phyloP scores from a whole-genome alignment of 2,329 filamentous ascomycete genomes.

The Pseudogymnoascus sp. region DNA sequence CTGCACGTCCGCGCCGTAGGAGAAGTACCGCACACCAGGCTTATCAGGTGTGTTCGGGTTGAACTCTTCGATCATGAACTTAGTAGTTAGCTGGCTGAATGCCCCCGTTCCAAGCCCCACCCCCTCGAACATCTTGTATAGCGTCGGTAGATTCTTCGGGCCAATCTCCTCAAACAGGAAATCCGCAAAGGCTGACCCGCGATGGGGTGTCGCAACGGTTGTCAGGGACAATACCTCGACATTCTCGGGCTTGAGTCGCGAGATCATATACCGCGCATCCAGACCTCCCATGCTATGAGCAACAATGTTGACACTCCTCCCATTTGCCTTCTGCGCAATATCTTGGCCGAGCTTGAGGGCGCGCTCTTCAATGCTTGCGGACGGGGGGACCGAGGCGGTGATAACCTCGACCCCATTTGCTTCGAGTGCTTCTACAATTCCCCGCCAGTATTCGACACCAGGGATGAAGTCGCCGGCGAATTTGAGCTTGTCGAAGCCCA shows the following conservation, averaged over 20 bases:
- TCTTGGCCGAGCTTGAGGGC: slow-evolving; percentile 48
- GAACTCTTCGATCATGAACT: slow-evolving; percentile 51
- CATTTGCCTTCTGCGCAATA: slow-evolving; percentile 39
- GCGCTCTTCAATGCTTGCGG: slow-evolving; percentile 51
- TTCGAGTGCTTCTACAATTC: slow-evolving; percentile 49
- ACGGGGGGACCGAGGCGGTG: slow-evolving; percentile 52
- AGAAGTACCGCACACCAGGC: slow-evolving; percentile 49
- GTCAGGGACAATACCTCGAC: slow-evolving; percentile 36
- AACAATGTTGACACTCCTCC: slow-evolving; percentile 64
- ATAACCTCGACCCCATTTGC: slow-evolving; percentile 48
- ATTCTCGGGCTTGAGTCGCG: slow-evolving; percentile 39
- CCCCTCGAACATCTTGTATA: slow-evolving; percentile 42
- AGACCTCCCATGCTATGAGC: slow-evolving; percentile 62
- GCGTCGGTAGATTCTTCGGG: slow-evolving; percentile 42
- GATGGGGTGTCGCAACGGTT: slow-evolving; percentile 32
- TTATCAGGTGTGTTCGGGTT: slow-evolving; percentile 49
- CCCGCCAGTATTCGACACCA: slow-evolving; percentile 55
- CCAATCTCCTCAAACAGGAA: slow-evolving; percentile 42
- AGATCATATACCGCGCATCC: slow-evolving; percentile 58
- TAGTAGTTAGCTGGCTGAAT: slow-evolving; percentile 51
- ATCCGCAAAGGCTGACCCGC: slow-evolving; percentile 42
- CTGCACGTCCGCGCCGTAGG: slow-evolving; percentile 47
- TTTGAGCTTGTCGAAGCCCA: slow-evolving; percentile 53
- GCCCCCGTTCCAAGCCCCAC: slow-evolving; percentile 50
- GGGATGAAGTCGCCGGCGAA: slow-evolving; percentile 43